Conservation (phyloP, 2,329 filamentous ascomycete genomes). For the Fusarium acutatum region DNA sequence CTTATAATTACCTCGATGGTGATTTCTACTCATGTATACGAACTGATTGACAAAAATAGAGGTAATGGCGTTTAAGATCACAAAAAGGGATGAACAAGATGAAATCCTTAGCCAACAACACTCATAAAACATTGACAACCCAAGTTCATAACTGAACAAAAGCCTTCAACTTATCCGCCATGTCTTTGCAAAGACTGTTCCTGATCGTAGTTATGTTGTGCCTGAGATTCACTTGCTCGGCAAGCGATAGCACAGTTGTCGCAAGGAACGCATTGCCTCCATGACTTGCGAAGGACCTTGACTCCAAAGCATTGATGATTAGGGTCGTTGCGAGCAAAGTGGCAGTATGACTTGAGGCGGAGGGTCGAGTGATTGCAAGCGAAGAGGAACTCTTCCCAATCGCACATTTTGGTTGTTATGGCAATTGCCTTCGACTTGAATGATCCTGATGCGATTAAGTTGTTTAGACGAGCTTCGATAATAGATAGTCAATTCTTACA, state of each 20-base stretch:
- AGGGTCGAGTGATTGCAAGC: constrained; percentile 68
- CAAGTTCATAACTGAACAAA: neutral
- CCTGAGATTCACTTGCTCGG: constrained; percentile 10
- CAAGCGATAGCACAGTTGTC: constrained; percentile 51
- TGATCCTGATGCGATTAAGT: neutral
- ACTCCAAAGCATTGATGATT: constrained; percentile 74
- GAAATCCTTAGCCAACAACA: neutral
- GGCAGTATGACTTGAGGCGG: constrained; percentile 74
- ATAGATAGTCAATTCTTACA: neutral
- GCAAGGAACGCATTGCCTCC: constrained; percentile 64
- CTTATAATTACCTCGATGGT: neutral
- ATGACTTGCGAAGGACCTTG: constrained; percentile 69
- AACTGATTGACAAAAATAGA: neutral
- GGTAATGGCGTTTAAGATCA: neutral
- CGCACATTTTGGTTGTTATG: constrained; percentile 64
- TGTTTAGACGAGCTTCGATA: neutral
- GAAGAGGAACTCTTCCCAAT: constrained; percentile 75
- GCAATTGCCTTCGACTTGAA: neutral
- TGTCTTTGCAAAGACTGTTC: neutral
- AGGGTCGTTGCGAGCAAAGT: constrained; percentile 77
- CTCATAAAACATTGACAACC: neutral
- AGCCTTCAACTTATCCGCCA: neutral
- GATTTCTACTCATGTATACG: constrained; percentile 15
- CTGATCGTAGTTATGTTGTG: neutral
- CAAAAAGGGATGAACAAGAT: neutral